phyloP scores from a whole-genome alignment of 2,329 filamentous ascomycete species.

The Tolypocladium tropicale region DNA sequence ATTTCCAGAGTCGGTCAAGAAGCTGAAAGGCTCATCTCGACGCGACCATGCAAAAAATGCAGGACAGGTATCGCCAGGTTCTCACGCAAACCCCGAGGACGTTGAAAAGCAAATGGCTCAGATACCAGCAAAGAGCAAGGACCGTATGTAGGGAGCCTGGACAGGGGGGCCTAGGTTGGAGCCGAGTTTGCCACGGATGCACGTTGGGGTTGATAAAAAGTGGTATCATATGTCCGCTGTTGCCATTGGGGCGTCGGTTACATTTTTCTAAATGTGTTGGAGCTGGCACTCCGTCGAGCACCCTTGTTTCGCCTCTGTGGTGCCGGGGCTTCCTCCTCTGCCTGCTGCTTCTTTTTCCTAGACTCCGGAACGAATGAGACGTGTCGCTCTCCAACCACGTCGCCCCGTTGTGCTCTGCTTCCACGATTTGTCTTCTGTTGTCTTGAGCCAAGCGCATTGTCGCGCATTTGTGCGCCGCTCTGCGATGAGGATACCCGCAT shows the following conservation, averaged over 20 bases:
- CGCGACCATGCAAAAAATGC: conserved; percentile 32
- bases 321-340: conserved; percentile 17
- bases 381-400: conserved; percentile 52
- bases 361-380: conserved; percentile 62
- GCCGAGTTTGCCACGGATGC: not conserved
- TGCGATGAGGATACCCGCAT: conserved; percentile 65
- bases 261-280: conserved; percentile 63
- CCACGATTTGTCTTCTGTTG: conserved; percentile 38
- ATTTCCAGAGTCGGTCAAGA: conserved; percentile 49
- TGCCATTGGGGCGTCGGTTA: conserved; percentile 19
- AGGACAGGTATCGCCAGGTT: conserved; percentile 51
- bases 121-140: conserved; percentile 24
- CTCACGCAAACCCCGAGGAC: conserved; percentile 42
- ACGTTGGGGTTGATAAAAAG: not conserved
- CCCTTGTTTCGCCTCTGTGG: conserved; percentile 24
- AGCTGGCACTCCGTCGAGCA: conserved; percentile 60
- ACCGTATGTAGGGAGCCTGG: conserved; percentile 8
- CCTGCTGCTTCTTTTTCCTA: conserved; percentile 37
- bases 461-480: conserved; percentile 43
- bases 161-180: conserved; percentile 2
- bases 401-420: conserved; percentile 32
- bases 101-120: conserved; percentile 45
- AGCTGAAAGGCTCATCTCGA: conserved; percentile 16
- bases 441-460: conserved; percentile 47
- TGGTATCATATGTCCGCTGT: not conserved